Evolutionary conservation across 2,329 filamentous ascomycete genomes (phyloP), one percentile per base, ranked within the genome.

Genomic region (Ophiostoma pallidulum): DNA sequence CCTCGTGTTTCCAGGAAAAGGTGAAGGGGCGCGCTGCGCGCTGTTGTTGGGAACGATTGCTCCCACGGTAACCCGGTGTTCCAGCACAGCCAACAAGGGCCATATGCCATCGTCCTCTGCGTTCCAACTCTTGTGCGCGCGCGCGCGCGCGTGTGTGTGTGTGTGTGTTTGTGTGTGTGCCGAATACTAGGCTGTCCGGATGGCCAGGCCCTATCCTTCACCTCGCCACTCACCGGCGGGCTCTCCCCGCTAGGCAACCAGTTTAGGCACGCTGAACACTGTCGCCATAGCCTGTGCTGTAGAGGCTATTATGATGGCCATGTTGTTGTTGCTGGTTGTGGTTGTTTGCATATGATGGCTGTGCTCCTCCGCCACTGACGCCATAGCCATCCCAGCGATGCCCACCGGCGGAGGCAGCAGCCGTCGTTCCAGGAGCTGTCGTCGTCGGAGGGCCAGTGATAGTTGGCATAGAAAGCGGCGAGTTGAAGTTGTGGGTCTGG

Each of bases 371-470:
- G 24, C 26, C 40, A 9, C 49, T 26, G 4, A 49, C 45, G 9
- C 51, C 52, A 41, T 56, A 56, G 38, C 42, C 38, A 16, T 56
- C 54, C 54, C 54, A 56, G 16, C 53, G 49, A 8, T 41, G 26
- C 12, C 29, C 33, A n/a, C 39, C 43, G 12, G 48, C 19, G 6
- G 41, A 37, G 5, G 48, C 19, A n/a, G 32, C 33, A 13, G 39
- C 29, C 10, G 29, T n/a, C 9, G 37, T 1, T 32, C 35, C 14
- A 14, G 47, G 22, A 8, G 39, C 18, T 10, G 36, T 29, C 3
- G 41, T 36, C 10, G 48, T 12, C 13, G 43, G 14, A 10, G 47
- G 42, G 1, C 37, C 46, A 8, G 41, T 35, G 8, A 33, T 36
- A 7, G 45, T 26, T 4, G 49, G 49, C 29, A 51, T 29, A 29